These are phyloP conservation scores for Nissolia schottii DNA, from an alignment of 306 rosid genomes.

Conservation along the genomic window DNA sequence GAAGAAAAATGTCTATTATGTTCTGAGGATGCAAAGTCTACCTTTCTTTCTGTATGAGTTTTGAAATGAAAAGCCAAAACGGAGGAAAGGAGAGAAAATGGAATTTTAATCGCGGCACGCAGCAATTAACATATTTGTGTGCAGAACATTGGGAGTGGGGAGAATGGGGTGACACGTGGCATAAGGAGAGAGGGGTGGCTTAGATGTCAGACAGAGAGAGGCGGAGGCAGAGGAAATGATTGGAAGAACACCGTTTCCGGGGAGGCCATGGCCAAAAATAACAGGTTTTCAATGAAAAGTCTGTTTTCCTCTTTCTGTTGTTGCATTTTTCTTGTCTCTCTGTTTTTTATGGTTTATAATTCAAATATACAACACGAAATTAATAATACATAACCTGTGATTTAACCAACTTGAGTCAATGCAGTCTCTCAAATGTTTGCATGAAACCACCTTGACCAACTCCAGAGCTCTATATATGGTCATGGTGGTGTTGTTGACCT, in stretches of 20 bases:
- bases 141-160: not conserved
- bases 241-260: slow-evolving; percentile 29
- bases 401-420: not conserved
- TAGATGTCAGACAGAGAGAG: not conserved
- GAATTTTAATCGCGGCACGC: not conserved
- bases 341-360: not conserved
- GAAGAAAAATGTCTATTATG: too few relatives aligned
- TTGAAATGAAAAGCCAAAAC: not conserved
- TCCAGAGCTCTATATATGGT: too few relatives aligned
- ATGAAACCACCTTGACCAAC: too few relatives aligned
- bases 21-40: not conserved
- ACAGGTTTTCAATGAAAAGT: too few relatives aligned
- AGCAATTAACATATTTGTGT: not conserved
- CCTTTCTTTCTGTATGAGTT: not conserved
- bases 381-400: too few relatives aligned
- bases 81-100: not conserved
- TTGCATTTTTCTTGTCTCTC: not conserved
- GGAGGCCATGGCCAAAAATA: not conserved
- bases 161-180: slow-evolving; percentile 15
- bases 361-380: not conserved
- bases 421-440: not conserved
- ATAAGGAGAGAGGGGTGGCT: not conserved
- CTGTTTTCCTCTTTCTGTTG: too few relatives aligned
- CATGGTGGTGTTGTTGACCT: too few relatives aligned
- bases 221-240: not conserved